phyloP scores from a whole-genome alignment of 192 early-diverging fungal genomes.

The Coemansia sp. region DNA sequence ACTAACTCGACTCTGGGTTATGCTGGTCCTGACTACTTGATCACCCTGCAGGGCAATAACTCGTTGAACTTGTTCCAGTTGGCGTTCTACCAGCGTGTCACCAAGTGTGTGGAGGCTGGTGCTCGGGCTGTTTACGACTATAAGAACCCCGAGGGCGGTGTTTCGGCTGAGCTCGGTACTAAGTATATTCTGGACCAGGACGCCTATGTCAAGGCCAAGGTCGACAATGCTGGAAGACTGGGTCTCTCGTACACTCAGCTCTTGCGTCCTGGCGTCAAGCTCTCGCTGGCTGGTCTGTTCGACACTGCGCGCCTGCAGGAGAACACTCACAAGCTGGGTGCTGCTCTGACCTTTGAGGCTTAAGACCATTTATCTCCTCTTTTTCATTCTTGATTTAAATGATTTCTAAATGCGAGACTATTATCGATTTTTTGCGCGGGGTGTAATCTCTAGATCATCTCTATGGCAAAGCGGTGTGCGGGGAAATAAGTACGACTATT shows the following conservation, averaged over 20 bases:
- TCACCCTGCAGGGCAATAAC: constrained; percentile 90
- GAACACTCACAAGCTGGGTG: constrained; percentile 94
- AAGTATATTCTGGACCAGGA: constrained; percentile 89
- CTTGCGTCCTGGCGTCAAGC: constrained; percentile 92
- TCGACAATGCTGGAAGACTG: constrained; percentile 80
- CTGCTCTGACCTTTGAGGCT: constrained; percentile 86
- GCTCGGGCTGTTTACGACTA: constrained; percentile 91
- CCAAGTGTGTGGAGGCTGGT: constrained; percentile 88
- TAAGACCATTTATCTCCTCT: constrained; percentile 55
- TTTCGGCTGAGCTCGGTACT: constrained; percentile 89
- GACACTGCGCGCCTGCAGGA: constrained; percentile 93
- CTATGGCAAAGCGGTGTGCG: neutral
- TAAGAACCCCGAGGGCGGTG: constrained; percentile 70
- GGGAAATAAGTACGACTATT: neutral
- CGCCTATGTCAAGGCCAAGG: constrained; percentile 90
- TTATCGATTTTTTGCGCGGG: neutral
- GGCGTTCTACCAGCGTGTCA: constrained; percentile 97
- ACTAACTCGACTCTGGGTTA: constrained; percentile 90
- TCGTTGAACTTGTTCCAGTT: constrained; percentile 86
- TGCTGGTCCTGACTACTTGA: constrained; percentile 82
- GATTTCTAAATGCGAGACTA: neutral
- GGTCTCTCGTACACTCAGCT: constrained; percentile 94
- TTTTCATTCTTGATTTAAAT: neutral
- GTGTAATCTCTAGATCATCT: neutral
- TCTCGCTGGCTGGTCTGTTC: constrained; percentile 88